Conservation (phyloP, 352 stramenopile genomes). For the Saprolegnia diclina region DNA sequence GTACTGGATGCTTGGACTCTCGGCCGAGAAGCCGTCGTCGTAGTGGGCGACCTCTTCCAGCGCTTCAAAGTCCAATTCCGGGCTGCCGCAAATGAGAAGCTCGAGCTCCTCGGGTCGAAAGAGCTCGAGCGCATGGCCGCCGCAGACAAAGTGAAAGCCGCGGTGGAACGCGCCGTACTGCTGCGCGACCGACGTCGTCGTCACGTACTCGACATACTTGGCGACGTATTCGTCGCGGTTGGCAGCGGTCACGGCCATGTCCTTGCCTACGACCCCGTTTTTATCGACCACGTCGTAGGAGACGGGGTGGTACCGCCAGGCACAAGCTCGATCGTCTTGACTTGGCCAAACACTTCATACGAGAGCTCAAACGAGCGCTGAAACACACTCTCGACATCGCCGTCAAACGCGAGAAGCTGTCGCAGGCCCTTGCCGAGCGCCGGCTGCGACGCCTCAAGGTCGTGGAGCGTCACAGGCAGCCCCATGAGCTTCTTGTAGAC, state of each 20-base stretch:
- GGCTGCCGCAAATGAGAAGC: conserved; percentile 65
- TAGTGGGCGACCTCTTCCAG: conserved; percentile 69
- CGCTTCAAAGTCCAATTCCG: conserved; percentile 70
- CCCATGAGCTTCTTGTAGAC: conserved; percentile 83
- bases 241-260: conserved; percentile 52
- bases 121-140: conserved; percentile 62
- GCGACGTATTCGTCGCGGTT: conserved; percentile 69
- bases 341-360: conserved; percentile 70
- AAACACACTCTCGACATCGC: conserved; percentile 63
- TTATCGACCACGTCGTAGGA: too few species aligned
- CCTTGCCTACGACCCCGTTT: too few species aligned
- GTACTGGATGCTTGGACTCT: conserved; percentile 56
- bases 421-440: conserved; percentile 55
- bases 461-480: conserved; percentile 41
- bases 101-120: conserved; percentile 79
- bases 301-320: conserved; percentile 35
- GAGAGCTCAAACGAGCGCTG: conserved; percentile 74
- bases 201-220: conserved; percentile 66
- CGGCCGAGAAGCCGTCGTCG: conserved; percentile 64
- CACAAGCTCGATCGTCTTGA: conserved; percentile 76
- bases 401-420: conserved; percentile 60
- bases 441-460: conserved; percentile 54
- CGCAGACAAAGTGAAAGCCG: conserved; percentile 71
- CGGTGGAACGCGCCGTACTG: conserved; percentile 71
- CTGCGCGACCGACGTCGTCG: conserved; percentile 50